Base-by-base conservation (phyloP, 2,329 filamentous ascomycete species). In the Sporothrix brasiliensis region DNA sequence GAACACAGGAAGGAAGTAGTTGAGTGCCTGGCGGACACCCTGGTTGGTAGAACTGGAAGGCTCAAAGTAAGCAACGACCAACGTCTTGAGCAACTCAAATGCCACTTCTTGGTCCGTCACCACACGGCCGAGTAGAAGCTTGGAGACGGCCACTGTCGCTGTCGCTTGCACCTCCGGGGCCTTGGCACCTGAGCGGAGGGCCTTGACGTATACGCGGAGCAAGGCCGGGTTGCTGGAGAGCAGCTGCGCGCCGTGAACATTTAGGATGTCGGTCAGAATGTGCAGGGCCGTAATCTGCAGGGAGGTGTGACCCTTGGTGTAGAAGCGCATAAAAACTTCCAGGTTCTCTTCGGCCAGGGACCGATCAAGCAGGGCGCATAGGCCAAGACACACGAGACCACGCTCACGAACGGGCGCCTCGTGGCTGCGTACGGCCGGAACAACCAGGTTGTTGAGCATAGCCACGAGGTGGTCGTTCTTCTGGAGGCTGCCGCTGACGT, bases 391-490 rank as follows among this genome's bases (percentile, higher is more conserved):
- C 24, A 96, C 85, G 14, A 99, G 84, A 21, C 95, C 95, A 70
- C 93, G 88, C 80, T 99, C 95, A 73, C 95, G 89, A 58, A 99
- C 93, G 0, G 94, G 93, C 5, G 93, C 92, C 78, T 98, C 94
- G 75, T 97, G 93, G 77, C 92, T 95, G 74, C 94, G 90, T 19
- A 99, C 94, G 39, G 95, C 95, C 7, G 95, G 95, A 2, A 99
- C 93, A 56, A 99, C 92, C 10, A 99, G 86, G 74, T 95, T 98
- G 83, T 99, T 98, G 66, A 99, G 85, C 91, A 98, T 97, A n/a
- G 92, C 92, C 4, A 97, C 92, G n/a, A 98, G 82, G 77, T 97
- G 91, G 70, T 91, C 89, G 78, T 97, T 97, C 75, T 94, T 88
- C 80, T 97, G 93, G 50, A 98, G 84, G 76, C 92, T 92, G 72